A percentile compares a stretch with the other conserved stretches of the same genome.
Evolutionary conservation across 306 rosid species (phyloP).

Genomic region (Glycine tomentella): DNA sequence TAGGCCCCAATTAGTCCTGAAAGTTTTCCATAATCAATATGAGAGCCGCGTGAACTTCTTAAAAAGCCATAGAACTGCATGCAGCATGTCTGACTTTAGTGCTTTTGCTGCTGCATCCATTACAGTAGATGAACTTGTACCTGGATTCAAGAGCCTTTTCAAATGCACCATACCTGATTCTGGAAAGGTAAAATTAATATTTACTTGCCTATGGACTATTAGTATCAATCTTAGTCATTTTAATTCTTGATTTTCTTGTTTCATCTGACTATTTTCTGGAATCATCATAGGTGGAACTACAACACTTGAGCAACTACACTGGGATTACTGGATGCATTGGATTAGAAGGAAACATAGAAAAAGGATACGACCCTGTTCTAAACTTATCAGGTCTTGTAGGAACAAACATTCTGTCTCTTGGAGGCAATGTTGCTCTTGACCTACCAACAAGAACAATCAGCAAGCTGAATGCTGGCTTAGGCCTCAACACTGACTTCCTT

Average conservation of each 20-base stretch:
- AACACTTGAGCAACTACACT: constrained; percentile 52
- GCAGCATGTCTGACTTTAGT: constrained; percentile 27
- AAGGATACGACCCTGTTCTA: constrained; percentile 54
- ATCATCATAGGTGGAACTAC: constrained; percentile 65
- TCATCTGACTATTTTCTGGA: constrained; percentile 17
- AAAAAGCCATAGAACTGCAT: constrained; percentile 6
- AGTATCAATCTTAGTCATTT: not conserved
- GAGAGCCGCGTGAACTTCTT: constrained; percentile 23
- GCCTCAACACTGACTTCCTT: constrained; percentile 58
- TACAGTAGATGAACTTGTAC: constrained; percentile 64
- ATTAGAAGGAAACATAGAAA: constrained; percentile 46
- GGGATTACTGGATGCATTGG: constrained; percentile 73
- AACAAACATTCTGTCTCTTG: constrained; percentile 58
- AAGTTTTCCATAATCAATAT: constrained; percentile 20
- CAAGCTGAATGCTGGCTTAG: constrained; percentile 61
- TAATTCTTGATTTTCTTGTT: not conserved
- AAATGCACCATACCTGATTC: constrained; percentile 58
- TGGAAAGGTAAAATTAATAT: constrained; percentile 56
- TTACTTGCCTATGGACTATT: constrained; percentile 25
- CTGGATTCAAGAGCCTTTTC: constrained; percentile 64
- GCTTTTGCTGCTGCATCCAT: constrained; percentile 39
- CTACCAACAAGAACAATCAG: constrained; percentile 54
- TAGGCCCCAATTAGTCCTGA: constrained; percentile 16
- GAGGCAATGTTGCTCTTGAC: constrained; percentile 60
- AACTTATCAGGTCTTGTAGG: constrained; percentile 62